These are phyloP conservation scores for Glycine tomentella DNA, from an alignment of 306 rosid species.

Conservation along the genomic window DNA sequence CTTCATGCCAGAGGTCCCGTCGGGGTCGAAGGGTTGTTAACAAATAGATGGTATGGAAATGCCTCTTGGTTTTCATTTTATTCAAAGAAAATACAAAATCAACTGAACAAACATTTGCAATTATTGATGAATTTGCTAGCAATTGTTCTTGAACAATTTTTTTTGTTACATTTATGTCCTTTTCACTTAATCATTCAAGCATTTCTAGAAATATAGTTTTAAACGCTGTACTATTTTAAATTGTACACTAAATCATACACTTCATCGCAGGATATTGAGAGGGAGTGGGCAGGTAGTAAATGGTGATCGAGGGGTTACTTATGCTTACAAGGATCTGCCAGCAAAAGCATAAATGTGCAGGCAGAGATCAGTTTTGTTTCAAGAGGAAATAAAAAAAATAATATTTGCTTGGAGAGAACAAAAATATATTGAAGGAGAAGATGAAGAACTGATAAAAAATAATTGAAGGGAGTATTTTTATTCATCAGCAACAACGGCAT, in stretches of 20 bases:
- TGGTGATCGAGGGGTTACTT: conserved; percentile 67
- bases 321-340: conserved; percentile 65
- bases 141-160: not conserved
- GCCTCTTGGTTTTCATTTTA: not conserved
- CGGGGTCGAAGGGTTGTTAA: conserved; percentile 91
- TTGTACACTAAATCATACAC: not conserved
- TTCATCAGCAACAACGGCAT: too few relatives aligned
- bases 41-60: conserved; percentile 77
- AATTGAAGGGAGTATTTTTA: too few relatives aligned
- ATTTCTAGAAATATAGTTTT: not conserved
- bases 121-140: not conserved
- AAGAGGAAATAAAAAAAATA: too few relatives aligned
- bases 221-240: not conserved
- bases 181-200: conserved; percentile 9
- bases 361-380: conserved; percentile 36
- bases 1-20: conserved; percentile 97
- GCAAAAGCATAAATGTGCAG: conserved; percentile 40
- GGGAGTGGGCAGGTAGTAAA: conserved; percentile 81
- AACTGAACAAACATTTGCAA: not conserved
- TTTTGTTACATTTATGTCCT: not conserved
- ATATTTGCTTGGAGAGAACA: too few relatives aligned
- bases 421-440: too few relatives aligned
- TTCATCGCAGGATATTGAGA: conserved; percentile 79
- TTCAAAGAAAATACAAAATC: not conserved
- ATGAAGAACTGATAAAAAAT: too few relatives aligned